phyloP scores from a whole-genome alignment of 1,284 basidiomycete genomes.

The Leccinum pachyderme region DNA sequence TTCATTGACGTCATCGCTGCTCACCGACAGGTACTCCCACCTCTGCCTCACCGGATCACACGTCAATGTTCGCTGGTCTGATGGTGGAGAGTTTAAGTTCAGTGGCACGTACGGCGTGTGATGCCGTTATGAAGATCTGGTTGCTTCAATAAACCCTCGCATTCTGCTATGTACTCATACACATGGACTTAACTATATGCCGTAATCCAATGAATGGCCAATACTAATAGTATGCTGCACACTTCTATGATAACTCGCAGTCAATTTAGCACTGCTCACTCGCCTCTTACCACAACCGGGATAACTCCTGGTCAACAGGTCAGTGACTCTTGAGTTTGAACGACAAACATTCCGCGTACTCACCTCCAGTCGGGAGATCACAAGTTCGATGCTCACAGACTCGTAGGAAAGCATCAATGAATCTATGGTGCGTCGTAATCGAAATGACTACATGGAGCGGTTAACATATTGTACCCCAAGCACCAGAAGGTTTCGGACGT shows the following conservation, averaged over 20 bases:
- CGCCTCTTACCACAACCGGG: conserved; percentile 22
- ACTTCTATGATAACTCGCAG: background rate
- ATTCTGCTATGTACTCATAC: background rate
- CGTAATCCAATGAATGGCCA: background rate
- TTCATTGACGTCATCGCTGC: background rate
- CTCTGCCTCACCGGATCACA: conserved; percentile 43
- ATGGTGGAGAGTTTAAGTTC: conserved; percentile 52
- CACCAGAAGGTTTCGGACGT: conserved; percentile 6
- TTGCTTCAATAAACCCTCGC: background rate
- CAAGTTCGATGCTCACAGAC: conserved; percentile 45
- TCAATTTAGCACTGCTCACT: conserved; percentile 16
- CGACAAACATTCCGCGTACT: conserved; percentile 12
- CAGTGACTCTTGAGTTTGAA: conserved; percentile 1
- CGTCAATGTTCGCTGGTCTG: conserved; percentile 50
- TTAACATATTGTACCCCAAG: background rate
- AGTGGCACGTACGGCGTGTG: conserved; percentile 43
- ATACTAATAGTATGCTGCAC: background rate
- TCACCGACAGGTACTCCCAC: conserved; percentile 5
- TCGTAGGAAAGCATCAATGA: conserved; percentile 53
- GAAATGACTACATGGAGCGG: conserved; percentile 48
- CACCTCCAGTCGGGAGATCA: conserved; percentile 60
- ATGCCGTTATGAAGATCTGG: background rate
- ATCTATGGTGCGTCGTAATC: conserved; percentile 62
- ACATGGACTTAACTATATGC: background rate
- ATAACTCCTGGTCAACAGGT: conserved; percentile 24